Evolutionary conservation across 768 basidiomycete genomes (phyloP).

Genomic region (Auricularia sp.): DNA sequence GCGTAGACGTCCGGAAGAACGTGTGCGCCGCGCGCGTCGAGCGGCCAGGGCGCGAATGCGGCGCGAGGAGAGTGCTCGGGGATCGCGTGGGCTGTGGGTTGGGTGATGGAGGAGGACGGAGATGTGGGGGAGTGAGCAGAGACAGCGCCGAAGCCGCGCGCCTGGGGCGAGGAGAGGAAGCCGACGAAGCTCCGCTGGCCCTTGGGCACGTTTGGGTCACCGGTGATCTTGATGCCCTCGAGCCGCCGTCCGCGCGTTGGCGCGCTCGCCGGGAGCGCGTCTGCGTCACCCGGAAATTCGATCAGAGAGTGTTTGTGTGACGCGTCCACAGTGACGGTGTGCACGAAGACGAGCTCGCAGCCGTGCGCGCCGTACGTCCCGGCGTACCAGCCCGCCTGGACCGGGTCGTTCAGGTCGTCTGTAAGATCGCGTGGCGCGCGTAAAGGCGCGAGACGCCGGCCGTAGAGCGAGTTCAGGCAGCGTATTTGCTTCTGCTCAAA

Average conservation of each 20-base stretch:
- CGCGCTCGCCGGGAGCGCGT: not conserved
- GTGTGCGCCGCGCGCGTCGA: not conserved
- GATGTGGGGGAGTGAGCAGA: too few relatives aligned
- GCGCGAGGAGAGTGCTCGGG: not conserved
- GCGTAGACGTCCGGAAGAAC: not conserved
- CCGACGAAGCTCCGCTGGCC: not conserved
- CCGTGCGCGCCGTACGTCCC: not conserved
- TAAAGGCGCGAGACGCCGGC: not conserved
- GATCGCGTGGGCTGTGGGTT: not conserved
- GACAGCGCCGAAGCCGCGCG: not conserved
- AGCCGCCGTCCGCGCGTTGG: not conserved
- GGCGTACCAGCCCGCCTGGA: not conserved
- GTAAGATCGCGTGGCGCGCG: not conserved
- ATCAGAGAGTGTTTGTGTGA: not conserved
- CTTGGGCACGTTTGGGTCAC: not conserved
- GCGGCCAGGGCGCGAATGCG: not conserved
- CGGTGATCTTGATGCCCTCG: not conserved
- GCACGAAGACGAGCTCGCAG: not conserved
- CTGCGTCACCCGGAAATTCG: not conserved
- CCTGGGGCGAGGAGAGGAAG: not conserved
- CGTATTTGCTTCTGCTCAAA: not conserved
- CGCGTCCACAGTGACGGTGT: not conserved
- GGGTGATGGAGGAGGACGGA: too few relatives aligned
- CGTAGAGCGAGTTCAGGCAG: not conserved
- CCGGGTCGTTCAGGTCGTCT: not conserved